Percentiles rank a stretch among this genome's conserved stretches.
Evolutionary conservation across 2,329 filamentous ascomycete genomes (phyloP).

Genomic region (Fusarium veterinarium): DNA sequence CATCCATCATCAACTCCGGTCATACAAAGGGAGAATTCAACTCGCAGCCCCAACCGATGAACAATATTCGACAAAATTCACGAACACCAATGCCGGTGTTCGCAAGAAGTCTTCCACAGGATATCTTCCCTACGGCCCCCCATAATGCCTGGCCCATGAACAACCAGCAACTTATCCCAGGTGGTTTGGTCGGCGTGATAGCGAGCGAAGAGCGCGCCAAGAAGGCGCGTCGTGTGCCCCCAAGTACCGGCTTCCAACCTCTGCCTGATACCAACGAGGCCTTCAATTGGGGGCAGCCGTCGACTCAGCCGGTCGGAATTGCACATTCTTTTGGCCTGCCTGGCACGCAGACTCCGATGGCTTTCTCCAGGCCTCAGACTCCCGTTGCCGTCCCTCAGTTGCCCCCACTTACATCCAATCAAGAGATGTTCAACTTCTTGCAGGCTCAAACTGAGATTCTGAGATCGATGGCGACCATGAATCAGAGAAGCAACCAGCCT

Average conservation of each 20-base stretch:
- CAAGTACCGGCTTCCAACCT: constrained; percentile 27
- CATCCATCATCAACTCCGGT: not conserved
- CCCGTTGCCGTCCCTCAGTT: constrained; percentile 7
- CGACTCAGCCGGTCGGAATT: not conserved
- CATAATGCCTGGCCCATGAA: constrained; percentile 4
- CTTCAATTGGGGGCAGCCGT: constrained; percentile 8
- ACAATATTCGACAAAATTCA: not conserved
- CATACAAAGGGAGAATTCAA: not conserved
- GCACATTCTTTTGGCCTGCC: not conserved
- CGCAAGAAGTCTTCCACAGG: not conserved
- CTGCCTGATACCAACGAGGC: constrained; percentile 16
- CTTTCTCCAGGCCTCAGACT: constrained; percentile 9
- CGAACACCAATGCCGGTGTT: constrained; percentile 4
- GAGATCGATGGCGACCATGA: constrained; percentile 12
- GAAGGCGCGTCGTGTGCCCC: constrained; percentile 11
- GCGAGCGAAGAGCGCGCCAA: constrained; percentile 29
- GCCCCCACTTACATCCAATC: not conserved
- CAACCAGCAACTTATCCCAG: constrained; percentile 13
- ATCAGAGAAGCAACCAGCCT: not conserved
- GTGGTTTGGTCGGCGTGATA: constrained; percentile 28
- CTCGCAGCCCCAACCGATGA: not conserved
- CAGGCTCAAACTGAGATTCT: constrained; percentile 25
- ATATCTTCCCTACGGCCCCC: not conserved
- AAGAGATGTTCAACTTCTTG: constrained; percentile 17
- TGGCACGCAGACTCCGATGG: not conserved